Conservation (phyloP, 441 rosid genomes). For the Syzygium syzygioides region DNA sequence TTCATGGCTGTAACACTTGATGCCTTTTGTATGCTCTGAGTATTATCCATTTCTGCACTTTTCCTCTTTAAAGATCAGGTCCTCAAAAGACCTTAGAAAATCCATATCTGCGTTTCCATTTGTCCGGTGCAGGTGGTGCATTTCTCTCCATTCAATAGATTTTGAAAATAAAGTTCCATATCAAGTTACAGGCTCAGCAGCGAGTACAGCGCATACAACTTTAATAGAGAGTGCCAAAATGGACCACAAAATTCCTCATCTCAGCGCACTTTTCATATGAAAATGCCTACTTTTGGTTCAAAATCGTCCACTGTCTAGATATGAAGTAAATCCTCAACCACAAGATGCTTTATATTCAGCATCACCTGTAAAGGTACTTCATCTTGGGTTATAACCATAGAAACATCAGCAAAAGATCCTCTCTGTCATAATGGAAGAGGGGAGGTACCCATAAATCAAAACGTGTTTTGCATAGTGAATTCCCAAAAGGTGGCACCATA, state of each 20-base stretch:
- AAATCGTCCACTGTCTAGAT: neutral
- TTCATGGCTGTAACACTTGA: neutral
- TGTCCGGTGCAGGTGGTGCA: constrained; percentile 2
- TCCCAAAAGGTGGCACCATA: neutral
- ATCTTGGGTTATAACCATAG: neutral
- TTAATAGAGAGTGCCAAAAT: neutral
- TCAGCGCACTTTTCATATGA: neutral
- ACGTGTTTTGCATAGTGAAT: neutral
- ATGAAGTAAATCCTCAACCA: neutral
- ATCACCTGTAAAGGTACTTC: neutral
- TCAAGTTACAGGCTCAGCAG: neutral
- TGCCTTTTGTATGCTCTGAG: constrained; percentile 7
- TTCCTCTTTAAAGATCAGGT: constrained; percentile 14
- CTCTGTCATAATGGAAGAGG: neutral
- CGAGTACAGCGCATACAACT: neutral
- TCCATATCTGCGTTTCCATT: constrained; percentile 18
- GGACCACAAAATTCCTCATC: neutral
- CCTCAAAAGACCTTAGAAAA: constrained; percentile 6
- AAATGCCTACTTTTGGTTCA: neutral
- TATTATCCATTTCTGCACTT: constrained; percentile 8
- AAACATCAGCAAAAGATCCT: neutral
- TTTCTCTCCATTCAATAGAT: constrained; percentile 1
- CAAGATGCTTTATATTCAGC: neutral
- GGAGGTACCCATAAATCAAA: neutral
- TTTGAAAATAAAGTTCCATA: neutral